phyloP scores from a whole-genome alignment of 306 rosid species.

The Glycine tomentella region DNA sequence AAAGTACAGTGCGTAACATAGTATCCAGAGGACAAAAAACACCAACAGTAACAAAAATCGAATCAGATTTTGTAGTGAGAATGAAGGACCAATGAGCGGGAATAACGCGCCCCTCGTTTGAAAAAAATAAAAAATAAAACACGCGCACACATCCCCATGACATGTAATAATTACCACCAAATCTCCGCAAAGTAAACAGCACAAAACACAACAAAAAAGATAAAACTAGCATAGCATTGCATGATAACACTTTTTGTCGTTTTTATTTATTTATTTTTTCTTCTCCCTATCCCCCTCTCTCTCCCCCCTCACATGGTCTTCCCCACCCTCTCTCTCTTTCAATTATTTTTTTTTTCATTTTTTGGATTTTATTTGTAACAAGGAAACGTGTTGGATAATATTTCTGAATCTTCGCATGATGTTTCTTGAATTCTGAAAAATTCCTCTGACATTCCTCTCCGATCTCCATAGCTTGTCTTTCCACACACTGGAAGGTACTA shows the following conservation, averaged over 20 bases:
- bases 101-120: constrained; percentile 59
- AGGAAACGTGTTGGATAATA: constrained; percentile 44
- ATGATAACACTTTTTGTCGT: constrained; percentile 32
- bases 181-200: constrained; percentile 34
- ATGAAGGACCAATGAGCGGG: constrained; percentile 59
- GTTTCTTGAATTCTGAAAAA: constrained; percentile 41
- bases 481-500: constrained; percentile 32
- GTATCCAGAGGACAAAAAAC: not conserved
- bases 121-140: constrained; percentile 37
- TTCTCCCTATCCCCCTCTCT: not conserved
- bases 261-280: not conserved
- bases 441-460: constrained; percentile 60
- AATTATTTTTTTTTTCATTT: constrained; percentile 11
- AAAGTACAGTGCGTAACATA: constrained; percentile 2
- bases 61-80: constrained; percentile 35
- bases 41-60: constrained; percentile 2
- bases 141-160: not conserved
- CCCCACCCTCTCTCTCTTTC: constrained; percentile 21
- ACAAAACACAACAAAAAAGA: not conserved
- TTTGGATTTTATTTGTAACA: not conserved
- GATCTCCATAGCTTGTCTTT: constrained; percentile 50
- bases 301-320: constrained; percentile 49
- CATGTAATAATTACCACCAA: constrained; percentile 22
- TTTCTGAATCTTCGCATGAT: constrained; percentile 40
- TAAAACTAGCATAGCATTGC: not conserved